Evolutionary conservation across 208 protist species (phyloP), one percentile per base, ranked within the genome.

Genomic region (Trypanosoma scelopori): DNA sequence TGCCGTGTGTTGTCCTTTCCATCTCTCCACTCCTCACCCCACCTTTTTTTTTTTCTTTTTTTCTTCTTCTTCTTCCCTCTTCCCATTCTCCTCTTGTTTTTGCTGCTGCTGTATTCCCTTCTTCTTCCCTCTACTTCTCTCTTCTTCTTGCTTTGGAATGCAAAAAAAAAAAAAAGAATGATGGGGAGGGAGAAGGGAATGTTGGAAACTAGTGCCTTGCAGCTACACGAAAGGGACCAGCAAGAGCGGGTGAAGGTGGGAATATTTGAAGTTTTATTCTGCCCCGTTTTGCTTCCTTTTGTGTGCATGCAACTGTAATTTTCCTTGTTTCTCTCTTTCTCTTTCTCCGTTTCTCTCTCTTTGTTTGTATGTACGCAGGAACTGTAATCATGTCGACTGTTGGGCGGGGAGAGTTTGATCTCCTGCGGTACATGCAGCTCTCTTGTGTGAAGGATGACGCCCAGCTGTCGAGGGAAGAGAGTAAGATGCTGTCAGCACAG

Each of bases 361-460:
- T 9, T 9, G 32, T 9, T 3, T 37, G 3, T 37, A 9, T 37
- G 32, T 37, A 11, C 5, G 32, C 9, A 22, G 4, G n/a, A 58
- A 46, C 13, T 22, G 32, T 15, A 35, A 43, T 13, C 28, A 64
- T 41, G 41, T 49, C 22, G 23, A 22, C 39, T n/a, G 18, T 13
- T 1, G 35, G 47, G 11, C 39, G 23, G 37, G 50, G n/a, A 12
- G 62, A 71, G 35, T 63, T 64, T 57, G 65, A 71, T 28, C 65
- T 71, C 16, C 18, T 71, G 42, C 56, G 28, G 53, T 28, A 53
- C 28, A 25, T 71, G 43, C 65, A 49, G 0, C 65, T 71, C 48
- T 63, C 52, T 23, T 55, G 2, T 1, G 9, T 71, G 15, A 71
- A 71, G 55, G 65, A 63, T 27, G 43, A 71, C 20, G 41, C 39